These are phyloP conservation scores for Melanomma pulvis-pyrius DNA, from an alignment of 495 filamentous ascomycete genomes.

Conservation along the genomic window DNA sequence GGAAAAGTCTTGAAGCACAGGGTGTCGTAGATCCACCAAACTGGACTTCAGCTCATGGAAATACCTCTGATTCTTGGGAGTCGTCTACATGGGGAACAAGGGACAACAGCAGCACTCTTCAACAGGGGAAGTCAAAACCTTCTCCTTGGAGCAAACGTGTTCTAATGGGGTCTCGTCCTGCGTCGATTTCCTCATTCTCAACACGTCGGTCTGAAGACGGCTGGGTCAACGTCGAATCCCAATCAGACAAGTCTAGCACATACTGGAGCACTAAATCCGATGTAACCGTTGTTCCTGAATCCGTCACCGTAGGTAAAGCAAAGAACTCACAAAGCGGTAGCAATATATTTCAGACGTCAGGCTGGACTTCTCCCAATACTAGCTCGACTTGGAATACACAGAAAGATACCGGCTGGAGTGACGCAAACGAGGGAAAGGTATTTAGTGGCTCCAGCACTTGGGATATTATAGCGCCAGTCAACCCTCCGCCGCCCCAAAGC, in stretches of 20 bases:
- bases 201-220: neutral
- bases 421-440: neutral
- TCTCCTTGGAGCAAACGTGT: too few species aligned
- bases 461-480: neutral
- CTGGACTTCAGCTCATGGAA: neutral
- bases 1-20: neutral
- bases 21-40: too few species aligned
- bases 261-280: neutral
- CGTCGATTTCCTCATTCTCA: too few species aligned
- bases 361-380: neutral
- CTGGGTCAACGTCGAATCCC: neutral
- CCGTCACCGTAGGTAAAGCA: neutral
- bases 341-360: neutral
- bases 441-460: neutral
- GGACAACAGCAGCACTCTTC: neutral
- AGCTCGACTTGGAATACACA: neutral
- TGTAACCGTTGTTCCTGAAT: neutral
- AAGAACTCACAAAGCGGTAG: neutral
- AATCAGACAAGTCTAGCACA: neutral
- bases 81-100: neutral
- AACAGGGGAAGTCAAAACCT: neutral
- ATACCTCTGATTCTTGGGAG: conserved; percentile 1
- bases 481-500: neutral
- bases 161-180: too few species aligned
- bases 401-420: neutral